These are phyloP conservation scores for Russula dissimulans DNA, from an alignment of 768 basidiomycete genomes.

Conservation along the genomic window DNA sequence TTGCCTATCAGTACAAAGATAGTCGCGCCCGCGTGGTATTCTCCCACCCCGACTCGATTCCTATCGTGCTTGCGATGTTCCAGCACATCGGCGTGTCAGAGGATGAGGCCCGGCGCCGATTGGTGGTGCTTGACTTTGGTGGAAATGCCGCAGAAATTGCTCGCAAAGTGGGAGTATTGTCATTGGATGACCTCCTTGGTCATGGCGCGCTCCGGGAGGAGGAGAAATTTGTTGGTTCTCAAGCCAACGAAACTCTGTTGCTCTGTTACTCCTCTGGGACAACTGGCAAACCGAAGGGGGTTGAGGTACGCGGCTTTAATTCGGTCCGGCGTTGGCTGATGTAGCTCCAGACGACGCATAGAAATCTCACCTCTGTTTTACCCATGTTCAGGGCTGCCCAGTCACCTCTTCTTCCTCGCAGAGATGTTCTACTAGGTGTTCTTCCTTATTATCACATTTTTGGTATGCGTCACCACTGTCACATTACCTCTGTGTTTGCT, in stretches of 20 bases:
- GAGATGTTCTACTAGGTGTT: constrained; percentile 51
- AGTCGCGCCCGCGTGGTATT: constrained; percentile 57
- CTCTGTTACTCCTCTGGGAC: constrained; percentile 65
- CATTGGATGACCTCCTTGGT: constrained; percentile 38
- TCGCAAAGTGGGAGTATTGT: constrained; percentile 27
- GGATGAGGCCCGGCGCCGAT: constrained; percentile 40
- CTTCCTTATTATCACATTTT: constrained; percentile 54
- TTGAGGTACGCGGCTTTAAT: constrained; percentile 27
- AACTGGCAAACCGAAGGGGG: constrained; percentile 71
- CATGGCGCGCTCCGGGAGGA: constrained; percentile 42
- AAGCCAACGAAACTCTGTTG: constrained; percentile 50
- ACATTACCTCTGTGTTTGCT: constrained; percentile 37
- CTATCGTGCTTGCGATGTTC: constrained; percentile 50
- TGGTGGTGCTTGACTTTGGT: constrained; percentile 42
- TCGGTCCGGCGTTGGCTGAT: neutral
- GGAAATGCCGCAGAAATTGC: constrained; percentile 14
- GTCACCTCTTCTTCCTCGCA: constrained; percentile 29
- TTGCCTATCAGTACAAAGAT: constrained; percentile 63
- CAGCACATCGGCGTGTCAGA: constrained; percentile 37
- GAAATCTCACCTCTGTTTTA: constrained; percentile 55
- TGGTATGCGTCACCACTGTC: constrained; percentile 28
- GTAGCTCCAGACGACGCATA: constrained; percentile 45
- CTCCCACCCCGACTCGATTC: constrained; percentile 50
- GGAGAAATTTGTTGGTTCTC: constrained; percentile 42
- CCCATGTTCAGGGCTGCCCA: constrained; percentile 41